Evolutionary conservation across 495 filamentous ascomycete genomes (phyloP), one percentile per base, ranked within the genome.

Genomic region (Aspergillus cristatus): DNA sequence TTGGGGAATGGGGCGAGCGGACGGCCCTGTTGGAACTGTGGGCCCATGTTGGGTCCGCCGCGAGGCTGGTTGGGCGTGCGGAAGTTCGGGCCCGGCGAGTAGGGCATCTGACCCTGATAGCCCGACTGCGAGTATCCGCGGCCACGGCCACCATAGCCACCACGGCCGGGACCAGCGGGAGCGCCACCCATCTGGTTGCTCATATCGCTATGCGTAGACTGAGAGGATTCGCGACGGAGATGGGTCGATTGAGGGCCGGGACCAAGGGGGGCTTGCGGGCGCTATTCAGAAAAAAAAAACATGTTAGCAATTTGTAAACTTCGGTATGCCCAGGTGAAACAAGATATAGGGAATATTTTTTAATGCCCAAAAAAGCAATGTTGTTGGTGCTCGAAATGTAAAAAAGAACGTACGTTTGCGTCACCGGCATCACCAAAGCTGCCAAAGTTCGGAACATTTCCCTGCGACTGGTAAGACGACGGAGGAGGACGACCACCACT

Each of bases 401-500:
- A 24, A 46, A 59, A 48, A 37, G 11, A n/a, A 76, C 82, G 76
- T 73, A 88, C 81, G 62, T 83, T 75, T 47, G 64, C 70, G 41
- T 87, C 80, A 46, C 77, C 61, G 2, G 58, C 43, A 29, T 67
- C 81, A 43, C 78, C 78, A 42, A 89, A 78, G 58, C 82, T 88
- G 41, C 88, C 88, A 67, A 95, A 95, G 46, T 75, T 86, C 38
- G 84, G 50, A 53, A 65, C 70, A 48, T 75, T 75, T 14, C 68
- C 20, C 47, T 78, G 76, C 41, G 70, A 70, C 44, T 80, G 76
- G 46, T 82, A 71, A 32, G 72, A 74, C 8, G 84, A 83, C 45
- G 63, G 63, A 18, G 82, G 82, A 30, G 85, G 86, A 59, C 83
- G 74, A 48, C 86, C 86, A 51, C 87, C 87, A 59, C 86, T 93